These are phyloP conservation scores for Pinus taeda DNA, from an alignment of 75 land plant genomes.

Conservation along the genomic window DNA sequence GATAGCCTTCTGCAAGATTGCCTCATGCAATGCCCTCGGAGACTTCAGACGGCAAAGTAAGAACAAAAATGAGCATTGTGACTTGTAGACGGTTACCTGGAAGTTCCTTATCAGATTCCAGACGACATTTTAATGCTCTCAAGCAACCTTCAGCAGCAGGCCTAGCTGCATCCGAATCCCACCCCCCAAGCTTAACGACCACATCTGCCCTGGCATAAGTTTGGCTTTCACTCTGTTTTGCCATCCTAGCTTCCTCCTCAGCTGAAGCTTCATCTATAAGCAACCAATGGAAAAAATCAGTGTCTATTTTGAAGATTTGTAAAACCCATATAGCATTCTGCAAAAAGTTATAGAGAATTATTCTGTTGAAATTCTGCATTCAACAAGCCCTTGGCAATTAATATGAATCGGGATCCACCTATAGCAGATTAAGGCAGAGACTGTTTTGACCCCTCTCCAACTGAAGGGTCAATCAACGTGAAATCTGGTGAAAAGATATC, in stretches of 20 bases:
- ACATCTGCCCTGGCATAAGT: slow-evolving; percentile 80
- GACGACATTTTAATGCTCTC: slow-evolving; percentile 77
- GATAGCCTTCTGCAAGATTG: neutral
- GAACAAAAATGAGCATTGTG: neutral
- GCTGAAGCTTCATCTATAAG: slow-evolving; percentile 65
- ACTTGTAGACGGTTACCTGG: slow-evolving; percentile 41
- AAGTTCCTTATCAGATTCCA: slow-evolving; percentile 77
- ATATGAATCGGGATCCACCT: neutral
- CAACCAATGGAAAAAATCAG: neutral
- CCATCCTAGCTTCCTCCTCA: slow-evolving; percentile 64
- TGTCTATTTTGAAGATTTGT: neutral
- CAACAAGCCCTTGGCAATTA: neutral
- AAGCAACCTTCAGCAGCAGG: slow-evolving; percentile 79
- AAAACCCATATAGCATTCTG: neutral
- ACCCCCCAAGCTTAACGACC: slow-evolving; percentile 78
- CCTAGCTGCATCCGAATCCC: slow-evolving; percentile 63
- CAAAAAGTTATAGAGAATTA: neutral
- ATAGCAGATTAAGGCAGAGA: neutral
- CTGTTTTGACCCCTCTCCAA: neutral
- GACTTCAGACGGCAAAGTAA: neutral
- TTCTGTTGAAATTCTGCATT: neutral
- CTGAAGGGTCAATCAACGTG: neutral
- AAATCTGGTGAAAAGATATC: neutral
- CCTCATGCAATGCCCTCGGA: neutral
- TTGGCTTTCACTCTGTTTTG: slow-evolving; percentile 33